phyloP scores from a whole-genome alignment of 306 rosid species.

The Vicia villosa region DNA sequence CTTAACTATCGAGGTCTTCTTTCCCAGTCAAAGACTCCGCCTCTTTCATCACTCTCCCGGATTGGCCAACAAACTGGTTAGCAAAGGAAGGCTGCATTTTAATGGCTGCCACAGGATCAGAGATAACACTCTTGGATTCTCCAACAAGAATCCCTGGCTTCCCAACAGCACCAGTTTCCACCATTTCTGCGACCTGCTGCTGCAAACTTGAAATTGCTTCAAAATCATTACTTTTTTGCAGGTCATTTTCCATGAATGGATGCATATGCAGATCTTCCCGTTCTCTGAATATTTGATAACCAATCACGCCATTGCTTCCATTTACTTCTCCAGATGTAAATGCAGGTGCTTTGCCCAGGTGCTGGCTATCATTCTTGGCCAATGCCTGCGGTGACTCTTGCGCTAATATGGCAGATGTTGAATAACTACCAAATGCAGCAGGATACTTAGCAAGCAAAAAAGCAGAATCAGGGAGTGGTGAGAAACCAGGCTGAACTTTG shows the following conservation, averaged over 20 bases:
- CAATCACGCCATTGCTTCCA: too few species aligned
- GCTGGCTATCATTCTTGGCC: too few species aligned
- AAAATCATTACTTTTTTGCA: constrained; percentile 60
- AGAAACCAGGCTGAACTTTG: constrained; percentile 49
- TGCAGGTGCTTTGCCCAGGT: too few species aligned
- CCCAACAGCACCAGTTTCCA: constrained; percentile 60
- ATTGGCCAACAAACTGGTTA: constrained; percentile 59
- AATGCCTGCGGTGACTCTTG: too few species aligned
- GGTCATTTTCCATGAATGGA: constrained; percentile 20
- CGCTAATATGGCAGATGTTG: constrained; percentile 32
- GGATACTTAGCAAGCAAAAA: constrained; percentile 68
- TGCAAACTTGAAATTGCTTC: constrained; percentile 61
- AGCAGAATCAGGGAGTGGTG: constrained; percentile 68
- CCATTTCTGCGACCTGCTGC: constrained; percentile 63
- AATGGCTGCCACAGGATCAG: constrained; percentile 76
- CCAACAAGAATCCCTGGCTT: constrained; percentile 66
- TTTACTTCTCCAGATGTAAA: too few species aligned
- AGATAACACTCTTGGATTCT: constrained; percentile 58
- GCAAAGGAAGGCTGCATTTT: constrained; percentile 54
- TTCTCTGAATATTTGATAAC: too few species aligned
- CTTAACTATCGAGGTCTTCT: constrained; percentile 61
- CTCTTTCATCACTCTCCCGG: constrained; percentile 47
- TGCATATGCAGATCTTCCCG: too few species aligned
- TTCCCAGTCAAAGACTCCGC: constrained; percentile 43
- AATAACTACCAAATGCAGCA: constrained; percentile 58